phyloP scores from a whole-genome alignment of 2,329 filamentous ascomycete species.

The Fusarium annulatum region DNA sequence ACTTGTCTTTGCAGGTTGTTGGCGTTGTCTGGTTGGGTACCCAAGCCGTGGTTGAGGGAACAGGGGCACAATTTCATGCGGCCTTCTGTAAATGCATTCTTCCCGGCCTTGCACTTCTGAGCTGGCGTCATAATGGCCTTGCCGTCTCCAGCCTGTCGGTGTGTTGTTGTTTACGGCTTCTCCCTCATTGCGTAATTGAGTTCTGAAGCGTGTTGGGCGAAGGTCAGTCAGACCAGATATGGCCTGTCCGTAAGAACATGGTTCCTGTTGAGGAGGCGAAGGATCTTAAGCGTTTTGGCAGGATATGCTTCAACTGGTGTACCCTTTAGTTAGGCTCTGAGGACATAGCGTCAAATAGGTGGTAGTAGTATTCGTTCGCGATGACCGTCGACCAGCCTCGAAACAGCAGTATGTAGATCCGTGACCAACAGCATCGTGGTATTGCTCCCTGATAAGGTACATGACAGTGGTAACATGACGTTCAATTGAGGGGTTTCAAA shows the following conservation, averaged over 20 bases:
- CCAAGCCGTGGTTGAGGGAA: background rate
- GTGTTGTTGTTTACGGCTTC: background rate
- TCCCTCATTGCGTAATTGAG: background rate
- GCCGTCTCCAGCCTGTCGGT: background rate
- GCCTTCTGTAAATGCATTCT: background rate
- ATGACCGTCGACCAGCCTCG: background rate
- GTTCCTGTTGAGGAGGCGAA: slow-evolving; percentile 17
- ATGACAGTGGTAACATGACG: slow-evolving; percentile 3
- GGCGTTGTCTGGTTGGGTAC: background rate
- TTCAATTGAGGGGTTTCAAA: background rate
- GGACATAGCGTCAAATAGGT: background rate
- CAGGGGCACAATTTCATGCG: background rate
- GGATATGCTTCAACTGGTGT: background rate
- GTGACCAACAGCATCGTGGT: background rate
- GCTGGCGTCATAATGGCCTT: background rate
- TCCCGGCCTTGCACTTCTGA: background rate
- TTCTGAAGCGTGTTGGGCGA: background rate
- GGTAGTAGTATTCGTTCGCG: slow-evolving; percentile 4
- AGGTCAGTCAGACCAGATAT: background rate
- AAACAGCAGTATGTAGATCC: background rate
- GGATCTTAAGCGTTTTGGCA: too few species aligned
- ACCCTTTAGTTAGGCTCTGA: background rate
- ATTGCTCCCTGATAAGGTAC: background rate
- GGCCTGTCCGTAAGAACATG: background rate
- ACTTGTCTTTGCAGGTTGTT: background rate